Conservation (phyloP, 306 rosid species). For the Casuarina equisetifolia region DNA sequence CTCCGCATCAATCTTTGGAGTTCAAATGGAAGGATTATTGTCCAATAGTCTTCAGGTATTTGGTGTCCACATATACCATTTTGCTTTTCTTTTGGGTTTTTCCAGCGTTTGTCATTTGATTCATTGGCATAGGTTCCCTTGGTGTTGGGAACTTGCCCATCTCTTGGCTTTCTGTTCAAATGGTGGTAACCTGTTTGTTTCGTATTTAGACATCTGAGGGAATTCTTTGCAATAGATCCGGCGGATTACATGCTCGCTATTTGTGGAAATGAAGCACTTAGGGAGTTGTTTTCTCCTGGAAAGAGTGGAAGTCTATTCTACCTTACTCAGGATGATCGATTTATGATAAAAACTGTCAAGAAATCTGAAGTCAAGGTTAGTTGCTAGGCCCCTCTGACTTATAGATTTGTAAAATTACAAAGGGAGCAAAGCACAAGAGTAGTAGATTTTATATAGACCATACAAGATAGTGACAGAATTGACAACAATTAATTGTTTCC, state of each 20-base stretch:
- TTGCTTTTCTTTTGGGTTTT: neutral
- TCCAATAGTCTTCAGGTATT: constrained; percentile 55
- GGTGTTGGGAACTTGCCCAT: constrained; percentile 20
- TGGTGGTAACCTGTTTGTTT: constrained; percentile 39
- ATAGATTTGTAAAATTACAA: constrained; percentile 16
- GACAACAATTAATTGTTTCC: neutral
- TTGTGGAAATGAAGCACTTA: constrained; percentile 46
- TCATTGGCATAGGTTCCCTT: constrained; percentile 15
- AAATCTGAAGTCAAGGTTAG: constrained; percentile 62
- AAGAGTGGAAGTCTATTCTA: constrained; percentile 60
- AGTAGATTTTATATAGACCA: neutral
- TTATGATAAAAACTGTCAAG: constrained; percentile 56
- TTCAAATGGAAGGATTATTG: constrained; percentile 60
- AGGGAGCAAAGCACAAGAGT: neutral
- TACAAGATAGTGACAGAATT: neutral
- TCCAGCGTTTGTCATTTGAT: neutral
- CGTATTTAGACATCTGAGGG: constrained; percentile 51
- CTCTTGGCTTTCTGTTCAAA: constrained; percentile 25
- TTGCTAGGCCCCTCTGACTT: constrained; percentile 21
- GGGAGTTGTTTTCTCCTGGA: constrained; percentile 62
- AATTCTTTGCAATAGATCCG: constrained; percentile 52
- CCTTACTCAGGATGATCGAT: constrained; percentile 53
- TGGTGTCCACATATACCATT: neutral
- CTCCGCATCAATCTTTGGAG: constrained; percentile 49
- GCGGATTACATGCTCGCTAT: constrained; percentile 60